These are phyloP conservation scores for Colletotrichum neosansevieriae DNA, from an alignment of 2,329 filamentous ascomycete species.

Conservation along the genomic window DNA sequence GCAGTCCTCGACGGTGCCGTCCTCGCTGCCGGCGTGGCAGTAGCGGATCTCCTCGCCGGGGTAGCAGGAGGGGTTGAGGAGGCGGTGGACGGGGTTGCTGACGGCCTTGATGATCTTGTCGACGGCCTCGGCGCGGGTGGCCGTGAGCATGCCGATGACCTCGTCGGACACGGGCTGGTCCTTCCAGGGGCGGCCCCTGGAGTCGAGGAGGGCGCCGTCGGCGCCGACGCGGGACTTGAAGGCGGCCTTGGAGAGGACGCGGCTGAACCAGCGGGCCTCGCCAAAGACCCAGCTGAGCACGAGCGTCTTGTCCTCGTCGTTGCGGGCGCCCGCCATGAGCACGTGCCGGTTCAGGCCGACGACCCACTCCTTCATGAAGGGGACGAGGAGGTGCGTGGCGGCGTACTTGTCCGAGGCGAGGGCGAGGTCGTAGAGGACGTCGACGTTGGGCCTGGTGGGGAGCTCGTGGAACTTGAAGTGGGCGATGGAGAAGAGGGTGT, in stretches of 20 bases:
- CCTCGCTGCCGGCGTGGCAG: constrained; percentile 36
- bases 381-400: constrained; percentile 37
- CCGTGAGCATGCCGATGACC: constrained; percentile 33
- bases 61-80: constrained; percentile 37
- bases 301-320: constrained; percentile 39
- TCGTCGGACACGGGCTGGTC: constrained; percentile 35
- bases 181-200: constrained; percentile 30
- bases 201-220: constrained; percentile 32
- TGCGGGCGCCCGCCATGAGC: constrained; percentile 38
- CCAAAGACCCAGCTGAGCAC: constrained; percentile 38
- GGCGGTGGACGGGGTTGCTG: constrained; percentile 39
- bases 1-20: constrained; percentile 37
- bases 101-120: constrained; percentile 38
- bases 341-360: constrained; percentile 38
- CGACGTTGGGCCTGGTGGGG: constrained; percentile 33
- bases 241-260: constrained; percentile 34
- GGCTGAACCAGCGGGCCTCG: constrained; percentile 37
- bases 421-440: constrained; percentile 35
- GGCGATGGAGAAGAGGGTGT: constrained; percentile 35
- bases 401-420: constrained; percentile 36
- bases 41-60: constrained; percentile 35
- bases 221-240: constrained; percentile 35
- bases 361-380: constrained; percentile 39
- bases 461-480: constrained; percentile 40
- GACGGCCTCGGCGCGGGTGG: constrained; percentile 35